Percentiles rank a stretch among this genome's conserved stretches.
Evolutionary conservation across 306 rosid species (phyloP).

Genomic region (Rosa lucieae): DNA sequence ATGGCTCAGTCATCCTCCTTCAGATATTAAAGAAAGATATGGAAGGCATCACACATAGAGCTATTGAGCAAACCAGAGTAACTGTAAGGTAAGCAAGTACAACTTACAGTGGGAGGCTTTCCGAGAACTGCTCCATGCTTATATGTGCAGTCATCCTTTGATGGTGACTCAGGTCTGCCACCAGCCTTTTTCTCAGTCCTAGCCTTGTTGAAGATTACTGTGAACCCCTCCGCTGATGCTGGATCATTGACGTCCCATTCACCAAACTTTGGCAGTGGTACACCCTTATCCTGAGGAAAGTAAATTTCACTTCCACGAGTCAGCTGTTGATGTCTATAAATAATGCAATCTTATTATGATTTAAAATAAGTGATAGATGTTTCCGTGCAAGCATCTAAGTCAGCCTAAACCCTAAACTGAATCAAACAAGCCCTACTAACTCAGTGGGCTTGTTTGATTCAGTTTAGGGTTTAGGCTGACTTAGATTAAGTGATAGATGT

Average conservation of each 20-base stretch:
- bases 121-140: slow-evolving; percentile 56
- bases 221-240: slow-evolving; percentile 76
- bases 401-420: too few species aligned
- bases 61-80: neutral
- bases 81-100: neutral
- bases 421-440: too few species aligned
- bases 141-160: slow-evolving; percentile 39
- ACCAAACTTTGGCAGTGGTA: slow-evolving; percentile 73
- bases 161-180: slow-evolving; percentile 48
- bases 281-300: slow-evolving; percentile 49
- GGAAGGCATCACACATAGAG: slow-evolving; percentile 4
- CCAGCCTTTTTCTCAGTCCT: slow-evolving; percentile 65
- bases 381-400: too few species aligned
- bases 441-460: too few species aligned
- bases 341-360: slow-evolving; percentile 7
- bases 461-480: too few species aligned
- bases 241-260: slow-evolving; percentile 91
- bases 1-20: neutral
- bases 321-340: neutral
- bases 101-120: slow-evolving; percentile 60
- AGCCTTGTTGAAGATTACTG: slow-evolving; percentile 77
- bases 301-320: slow-evolving; percentile 3
- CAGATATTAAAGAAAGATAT: neutral
- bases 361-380: too few species aligned
- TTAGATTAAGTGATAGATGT: too few species aligned